Evolutionary conservation across 2,329 filamentous ascomycete genomes (phyloP).

Genomic region (Phoma herbarum): DNA sequence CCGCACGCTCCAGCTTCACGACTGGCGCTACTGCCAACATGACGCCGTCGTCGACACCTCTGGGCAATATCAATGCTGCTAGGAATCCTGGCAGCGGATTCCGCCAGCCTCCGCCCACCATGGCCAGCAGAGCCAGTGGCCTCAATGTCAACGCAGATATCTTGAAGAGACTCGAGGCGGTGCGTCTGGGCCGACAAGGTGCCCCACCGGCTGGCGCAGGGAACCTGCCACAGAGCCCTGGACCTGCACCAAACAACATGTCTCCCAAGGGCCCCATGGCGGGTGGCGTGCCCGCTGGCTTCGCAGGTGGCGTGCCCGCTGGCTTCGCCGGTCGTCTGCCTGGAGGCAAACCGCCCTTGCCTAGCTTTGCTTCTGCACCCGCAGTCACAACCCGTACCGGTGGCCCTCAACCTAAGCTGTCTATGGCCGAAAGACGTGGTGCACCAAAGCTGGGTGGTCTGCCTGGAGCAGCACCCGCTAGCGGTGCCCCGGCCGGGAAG

Average conservation of each 20-base stretch:
- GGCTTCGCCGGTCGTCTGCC: slow-evolving; percentile 51
- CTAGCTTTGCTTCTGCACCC: slow-evolving; percentile 59
- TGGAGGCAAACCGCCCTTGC: slow-evolving; percentile 49
- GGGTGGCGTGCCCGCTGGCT: slow-evolving; percentile 55
- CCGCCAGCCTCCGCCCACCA: slow-evolving; percentile 49
- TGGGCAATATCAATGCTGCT: slow-evolving; percentile 77
- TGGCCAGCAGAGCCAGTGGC: slow-evolving; percentile 59
- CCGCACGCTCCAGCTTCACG: slow-evolving; percentile 68
- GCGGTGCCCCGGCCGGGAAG: slow-evolving; percentile 44
- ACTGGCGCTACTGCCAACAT: slow-evolving; percentile 62
- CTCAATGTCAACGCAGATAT: slow-evolving; percentile 66
- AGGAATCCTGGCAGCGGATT: slow-evolving; percentile 58
- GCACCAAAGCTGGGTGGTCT: slow-evolving; percentile 53
- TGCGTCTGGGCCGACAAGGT: slow-evolving; percentile 71
- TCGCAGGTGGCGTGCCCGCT: slow-evolving; percentile 54
- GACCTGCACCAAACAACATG: slow-evolving; percentile 27
- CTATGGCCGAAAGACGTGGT: slow-evolving; percentile 71
- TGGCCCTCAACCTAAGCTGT: slow-evolving; percentile 59
- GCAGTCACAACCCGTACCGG: slow-evolving; percentile 57
- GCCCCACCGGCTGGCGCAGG: slow-evolving; percentile 54
- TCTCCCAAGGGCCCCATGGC: slow-evolving; percentile 35
- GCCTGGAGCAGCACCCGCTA: slow-evolving; percentile 46
- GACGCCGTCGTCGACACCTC: slow-evolving; percentile 83
- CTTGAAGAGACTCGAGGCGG: slow-evolving; percentile 73
- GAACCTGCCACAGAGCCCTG: slow-evolving; percentile 38